Base-by-base conservation (phyloP, 768 basidiomycete genomes). In the Termitomyces sp. region DNA sequence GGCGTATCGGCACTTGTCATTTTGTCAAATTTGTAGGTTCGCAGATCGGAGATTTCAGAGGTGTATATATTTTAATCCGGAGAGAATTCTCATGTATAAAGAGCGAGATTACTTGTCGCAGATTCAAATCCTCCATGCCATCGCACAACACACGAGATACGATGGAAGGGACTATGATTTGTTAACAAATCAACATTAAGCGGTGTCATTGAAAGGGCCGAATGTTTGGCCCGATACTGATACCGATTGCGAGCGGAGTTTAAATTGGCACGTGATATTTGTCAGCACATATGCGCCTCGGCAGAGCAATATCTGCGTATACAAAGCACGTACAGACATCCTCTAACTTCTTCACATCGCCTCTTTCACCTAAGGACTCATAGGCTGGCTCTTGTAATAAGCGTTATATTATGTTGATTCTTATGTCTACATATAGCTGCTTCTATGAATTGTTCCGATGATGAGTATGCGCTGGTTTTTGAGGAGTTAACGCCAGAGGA, bases 1-100 rank as follows among this genome's bases (percentile, higher is more conserved):
- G 83, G 83, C 4, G 53, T 73, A 16, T 77, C 78, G 52, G 72
- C 75, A 4, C 60, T 89, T 18, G 63, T 75, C 24, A 68, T 90
- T 42, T 66, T 90, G 69, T 81, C 77, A 28, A 85, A 79, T 56
- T 69, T 88, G 72, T 83, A 71, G 64, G 40, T 22, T 20, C 22
- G 36, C 22, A 33, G 42, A 45, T 45, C 33, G 32, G 6, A 20
- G 42, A 24, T 42, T 22, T 20, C 13, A 5, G 6, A 16, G 42
- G 32, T 54, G 53, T 46, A 45, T 26, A 18, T 28, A 28, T 24
- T 10, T 9, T 3, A 14, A 44, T 6, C 9, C 30, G 10, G 32
- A 49, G n/a, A 1, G n/a, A 13, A 13, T 1, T 13, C 4, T 49
- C 33, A 10, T 30, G 47, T 5, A 12, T 49, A 30, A 20, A 33